Evolutionary conservation across 2,329 filamentous ascomycete genomes (phyloP), one percentile per base, ranked within the genome.

Genomic region (Trichoderma sp.): DNA sequence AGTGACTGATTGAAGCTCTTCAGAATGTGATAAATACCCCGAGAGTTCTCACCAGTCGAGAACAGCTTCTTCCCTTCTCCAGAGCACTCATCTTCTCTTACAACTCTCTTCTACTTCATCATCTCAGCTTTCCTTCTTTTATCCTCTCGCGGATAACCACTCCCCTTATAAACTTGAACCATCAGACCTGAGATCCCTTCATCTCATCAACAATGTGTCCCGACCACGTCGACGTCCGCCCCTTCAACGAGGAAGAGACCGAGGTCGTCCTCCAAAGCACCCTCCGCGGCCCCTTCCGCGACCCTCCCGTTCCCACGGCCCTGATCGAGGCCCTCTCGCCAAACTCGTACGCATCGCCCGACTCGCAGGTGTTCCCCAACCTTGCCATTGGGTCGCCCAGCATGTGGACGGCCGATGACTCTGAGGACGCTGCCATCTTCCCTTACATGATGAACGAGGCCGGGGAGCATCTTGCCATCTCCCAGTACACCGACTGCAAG

Each of bases 341-440:
- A n/a, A 35, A n/a, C 11, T 33, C 35, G 4, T 57, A 65, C 29
- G 53, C 56, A 10, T 13, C 52, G 33, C 53, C 62, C 4, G 29
- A 57, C 37, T 19, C 21, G 6, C 37, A 33, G 4, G 19, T 52
- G 14, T 29, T 55, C 8, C 33, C 16, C 27, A 43, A 47, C 27
- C 56, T 56, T 29, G n/a, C 52, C 35, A 65, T 65, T n/a, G 62
- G 52, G 33, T n/a, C 62, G 8, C 62, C 62, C 8, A 13, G 7
- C n/a, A 2, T 57, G 37, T 57, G 37, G 62, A 53, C 29, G 4
- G 19, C 43, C 10, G 19, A 21, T 8, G 21, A 21, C 19, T 40
- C 62, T 29, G 37, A 35, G 3, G 21, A 29, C 1, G 27, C 43
- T 3, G 13, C 37, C 24, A n/a, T 24, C 5, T 57, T 65, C 60